These are phyloP conservation scores for Candida nemodendra DNA, from an alignment of 805 yeast genomes.

Conservation along the genomic window DNA sequence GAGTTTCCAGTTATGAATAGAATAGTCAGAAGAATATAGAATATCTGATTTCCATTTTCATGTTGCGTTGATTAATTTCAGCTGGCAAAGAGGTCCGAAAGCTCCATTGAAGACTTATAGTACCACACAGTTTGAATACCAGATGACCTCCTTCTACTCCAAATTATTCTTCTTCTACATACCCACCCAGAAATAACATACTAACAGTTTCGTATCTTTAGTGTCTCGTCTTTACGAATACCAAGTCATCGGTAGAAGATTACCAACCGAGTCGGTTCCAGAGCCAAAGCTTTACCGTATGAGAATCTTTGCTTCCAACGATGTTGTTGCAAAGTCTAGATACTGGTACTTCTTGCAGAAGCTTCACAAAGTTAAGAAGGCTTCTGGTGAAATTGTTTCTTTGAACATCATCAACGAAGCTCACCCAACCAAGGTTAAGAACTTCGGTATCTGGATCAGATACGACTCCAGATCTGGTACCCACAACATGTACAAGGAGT, in stretches of 20 bases:
- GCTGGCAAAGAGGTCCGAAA: too few species aligned
- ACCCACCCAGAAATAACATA: slow-evolving; percentile 8
- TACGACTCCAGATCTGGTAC: slow-evolving; percentile 99
- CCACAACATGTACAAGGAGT: slow-evolving; percentile 99
- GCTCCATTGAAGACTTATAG: too few species aligned
- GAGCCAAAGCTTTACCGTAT: slow-evolving; percentile 99
- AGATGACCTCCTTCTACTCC: too few species aligned
- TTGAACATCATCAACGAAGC: slow-evolving; percentile 89
- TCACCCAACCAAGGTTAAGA: slow-evolving; percentile 98
- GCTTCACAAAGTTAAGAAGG: slow-evolving; percentile 99
- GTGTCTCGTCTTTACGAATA: slow-evolving; percentile 98
- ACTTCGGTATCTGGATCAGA: slow-evolving; percentile 99
- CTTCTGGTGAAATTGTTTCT: slow-evolving; percentile 98
- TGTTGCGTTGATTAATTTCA: too few species aligned
- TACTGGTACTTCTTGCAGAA: slow-evolving; percentile 99
- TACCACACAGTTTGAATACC: too few species aligned
- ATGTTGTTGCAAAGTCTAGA: slow-evolving; percentile 99
- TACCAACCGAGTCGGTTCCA: slow-evolving; percentile 98
- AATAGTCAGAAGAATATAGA: too few species aligned
- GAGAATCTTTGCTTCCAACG: slow-evolving; percentile 99
- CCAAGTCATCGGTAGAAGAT: slow-evolving; percentile 99
- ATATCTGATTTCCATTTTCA: too few species aligned
- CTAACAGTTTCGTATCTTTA: slow-evolving; percentile 29
- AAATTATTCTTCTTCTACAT: too few species aligned
- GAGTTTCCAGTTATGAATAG: too few species aligned